phyloP scores from a whole-genome alignment of 441 rosid genomes.

The Hypseocharis bilobata region DNA sequence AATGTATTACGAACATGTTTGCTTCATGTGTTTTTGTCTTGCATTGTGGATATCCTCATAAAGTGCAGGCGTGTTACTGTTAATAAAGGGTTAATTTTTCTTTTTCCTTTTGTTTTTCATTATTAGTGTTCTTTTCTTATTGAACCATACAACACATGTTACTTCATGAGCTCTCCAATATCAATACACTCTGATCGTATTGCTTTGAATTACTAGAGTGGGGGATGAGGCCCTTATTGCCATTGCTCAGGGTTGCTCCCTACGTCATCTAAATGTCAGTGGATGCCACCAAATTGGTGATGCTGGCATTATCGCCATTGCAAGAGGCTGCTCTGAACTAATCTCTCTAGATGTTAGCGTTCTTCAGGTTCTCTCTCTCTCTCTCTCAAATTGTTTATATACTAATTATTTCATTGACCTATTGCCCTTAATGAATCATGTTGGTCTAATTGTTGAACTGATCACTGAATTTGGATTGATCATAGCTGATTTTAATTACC shows the following conservation, averaged over 20 bases:
- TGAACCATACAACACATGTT: neutral
- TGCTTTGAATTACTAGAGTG: slow-evolving; percentile 41
- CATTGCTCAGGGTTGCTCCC: slow-evolving; percentile 63
- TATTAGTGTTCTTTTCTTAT: too few relatives aligned
- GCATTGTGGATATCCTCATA: neutral
- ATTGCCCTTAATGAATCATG: neutral
- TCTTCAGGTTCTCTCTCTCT: slow-evolving; percentile 48
- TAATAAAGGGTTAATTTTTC: too few relatives aligned
- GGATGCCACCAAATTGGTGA: slow-evolving; percentile 80
- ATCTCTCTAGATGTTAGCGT: slow-evolving; percentile 65
- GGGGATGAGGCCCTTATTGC: slow-evolving; percentile 70
- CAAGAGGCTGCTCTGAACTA: slow-evolving; percentile 75
- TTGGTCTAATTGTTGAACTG: neutral
- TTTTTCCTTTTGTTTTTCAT: too few relatives aligned
- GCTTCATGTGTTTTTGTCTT: neutral
- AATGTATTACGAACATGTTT: neutral
- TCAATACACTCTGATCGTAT: slow-evolving; percentile 4
- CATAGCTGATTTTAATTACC: too few relatives aligned
- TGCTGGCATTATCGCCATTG: slow-evolving; percentile 71
- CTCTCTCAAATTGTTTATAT: neutral
- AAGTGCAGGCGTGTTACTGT: neutral
- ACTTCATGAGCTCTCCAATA: neutral
- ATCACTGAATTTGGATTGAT: too few relatives aligned
- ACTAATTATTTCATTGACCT: neutral
- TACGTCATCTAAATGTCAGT: slow-evolving; percentile 65